These are phyloP conservation scores for Psilocybe tampanensis DNA, from an alignment of 768 basidiomycete species.

Conservation along the genomic window DNA sequence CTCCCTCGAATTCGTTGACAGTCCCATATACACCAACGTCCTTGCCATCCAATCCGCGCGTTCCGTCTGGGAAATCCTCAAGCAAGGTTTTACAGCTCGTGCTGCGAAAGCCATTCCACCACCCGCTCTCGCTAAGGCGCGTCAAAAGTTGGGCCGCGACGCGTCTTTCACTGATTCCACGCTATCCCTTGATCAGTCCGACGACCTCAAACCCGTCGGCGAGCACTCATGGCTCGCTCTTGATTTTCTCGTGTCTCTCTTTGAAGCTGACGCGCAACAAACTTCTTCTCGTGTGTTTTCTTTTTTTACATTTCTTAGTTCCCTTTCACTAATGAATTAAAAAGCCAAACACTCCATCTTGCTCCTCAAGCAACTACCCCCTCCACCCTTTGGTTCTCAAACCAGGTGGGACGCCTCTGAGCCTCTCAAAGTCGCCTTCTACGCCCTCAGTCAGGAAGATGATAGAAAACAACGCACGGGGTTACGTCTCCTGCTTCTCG, in stretches of 20 bases:
- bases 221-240: constrained; percentile 71
- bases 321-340: too few relatives aligned
- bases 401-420: constrained; percentile 54
- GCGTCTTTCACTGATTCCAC: constrained; percentile 14
- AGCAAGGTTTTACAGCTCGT: constrained; percentile 48
- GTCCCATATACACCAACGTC: constrained; percentile 57
- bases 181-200: constrained; percentile 15
- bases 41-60: constrained; percentile 53
- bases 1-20: constrained; percentile 52
- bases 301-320: not conserved
- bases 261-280: constrained; percentile 65
- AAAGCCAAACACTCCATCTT: constrained; percentile 47
- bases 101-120: constrained; percentile 23
- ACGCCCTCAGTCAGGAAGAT: constrained; percentile 23
- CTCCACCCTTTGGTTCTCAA: constrained; percentile 45
- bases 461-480: constrained; percentile 14
- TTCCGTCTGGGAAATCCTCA: constrained; percentile 65
- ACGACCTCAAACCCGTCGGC: constrained; percentile 43
- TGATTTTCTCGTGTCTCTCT: constrained; percentile 67
- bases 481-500: constrained; percentile 22
- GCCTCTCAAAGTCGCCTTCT: constrained; percentile 24
- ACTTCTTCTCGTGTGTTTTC: constrained; percentile 37
- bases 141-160: constrained; percentile 19
- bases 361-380: constrained; percentile 61
- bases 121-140: constrained; percentile 30